A percentile compares a stretch with the other conserved stretches of the same genome.
These are phyloP conservation scores for Aspergillus melleus DNA, from an alignment of 2,329 filamentous ascomycete genomes.

Conservation along the genomic window DNA sequence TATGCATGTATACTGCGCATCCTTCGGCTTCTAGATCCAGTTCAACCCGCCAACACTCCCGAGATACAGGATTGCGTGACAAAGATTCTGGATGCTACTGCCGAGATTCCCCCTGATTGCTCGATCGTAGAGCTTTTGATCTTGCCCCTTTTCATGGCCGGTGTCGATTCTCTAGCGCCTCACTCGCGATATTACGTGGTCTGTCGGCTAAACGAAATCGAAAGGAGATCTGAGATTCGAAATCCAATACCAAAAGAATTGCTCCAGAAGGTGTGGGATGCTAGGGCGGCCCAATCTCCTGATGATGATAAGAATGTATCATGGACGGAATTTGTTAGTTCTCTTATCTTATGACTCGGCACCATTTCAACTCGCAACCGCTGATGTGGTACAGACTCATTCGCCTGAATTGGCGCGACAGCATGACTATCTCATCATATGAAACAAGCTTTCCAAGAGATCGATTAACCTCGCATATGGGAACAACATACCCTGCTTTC, in stretches of 20 bases:
- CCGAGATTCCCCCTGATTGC: conserved; percentile 22
- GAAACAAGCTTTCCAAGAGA: neutral
- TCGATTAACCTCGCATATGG: neutral
- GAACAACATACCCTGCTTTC: neutral
- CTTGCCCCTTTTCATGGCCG: conserved; percentile 32
- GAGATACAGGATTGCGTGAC: conserved; percentile 29
- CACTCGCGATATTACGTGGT: conserved; percentile 34
- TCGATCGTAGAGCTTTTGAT: conserved; percentile 29
- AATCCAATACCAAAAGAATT: conserved; percentile 23
- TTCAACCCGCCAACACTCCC: conserved; percentile 16
- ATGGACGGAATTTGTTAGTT: conserved; percentile 31
- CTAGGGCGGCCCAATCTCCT: conserved; percentile 19
- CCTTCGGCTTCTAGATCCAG: conserved; percentile 26
- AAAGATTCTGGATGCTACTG: conserved; percentile 27
- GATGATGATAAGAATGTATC: conserved; percentile 25
- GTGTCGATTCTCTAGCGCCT: conserved; percentile 26
- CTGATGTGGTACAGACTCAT: conserved; percentile 21
- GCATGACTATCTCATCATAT: conserved; percentile 34
- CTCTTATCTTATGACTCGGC: neutral
- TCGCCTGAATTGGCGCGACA: conserved; percentile 21
- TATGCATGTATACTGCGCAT: conserved; percentile 30
- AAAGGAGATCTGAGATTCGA: conserved; percentile 26
- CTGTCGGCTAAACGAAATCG: conserved; percentile 25
- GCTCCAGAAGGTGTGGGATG: conserved; percentile 28
- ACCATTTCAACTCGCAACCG: neutral